phyloP scores from a whole-genome alignment of 2,329 filamentous ascomycete species.

The Grosmannia serpens region DNA sequence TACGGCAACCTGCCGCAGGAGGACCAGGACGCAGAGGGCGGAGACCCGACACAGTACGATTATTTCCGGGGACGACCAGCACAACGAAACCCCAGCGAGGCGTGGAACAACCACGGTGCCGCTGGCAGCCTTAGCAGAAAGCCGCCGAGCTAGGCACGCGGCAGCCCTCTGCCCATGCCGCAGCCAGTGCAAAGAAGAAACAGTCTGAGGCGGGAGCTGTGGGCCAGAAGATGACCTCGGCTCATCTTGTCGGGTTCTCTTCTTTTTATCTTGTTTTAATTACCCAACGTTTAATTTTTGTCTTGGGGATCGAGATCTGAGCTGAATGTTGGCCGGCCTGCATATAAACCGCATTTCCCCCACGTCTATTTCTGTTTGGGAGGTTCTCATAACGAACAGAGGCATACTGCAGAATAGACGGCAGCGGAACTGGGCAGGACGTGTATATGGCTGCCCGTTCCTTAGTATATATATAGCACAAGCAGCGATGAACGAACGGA shows the following conservation, averaged over 20 bases:
- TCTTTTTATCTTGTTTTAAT: background rate
- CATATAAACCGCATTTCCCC: background rate
- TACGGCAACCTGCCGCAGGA: constrained; percentile 48
- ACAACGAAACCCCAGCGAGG: constrained; percentile 8
- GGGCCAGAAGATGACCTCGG: background rate
- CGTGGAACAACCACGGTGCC: constrained; percentile 7
- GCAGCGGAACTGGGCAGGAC: background rate
- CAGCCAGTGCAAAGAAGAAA: background rate
- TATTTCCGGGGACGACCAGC: constrained; percentile 36
- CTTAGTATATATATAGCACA: background rate
- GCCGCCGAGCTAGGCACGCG: constrained; percentile 10
- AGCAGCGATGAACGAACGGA: constrained; percentile 3
- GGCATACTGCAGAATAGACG: background rate
- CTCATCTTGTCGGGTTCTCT: background rate
- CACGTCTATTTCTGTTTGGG: background rate
- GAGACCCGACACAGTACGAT: constrained; percentile 41
- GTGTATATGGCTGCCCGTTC: background rate
- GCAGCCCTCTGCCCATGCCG: background rate
- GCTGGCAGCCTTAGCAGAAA: constrained; percentile 1
- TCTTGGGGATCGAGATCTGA: background rate
- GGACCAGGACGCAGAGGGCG: constrained; percentile 26
- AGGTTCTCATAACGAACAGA: background rate
- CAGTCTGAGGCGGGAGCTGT: constrained; percentile 7
- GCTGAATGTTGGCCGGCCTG: background rate
- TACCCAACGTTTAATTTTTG: background rate